Conservation (phyloP, 2,329 filamentous ascomycete genomes). For the Aureobasidium sp. region DNA sequence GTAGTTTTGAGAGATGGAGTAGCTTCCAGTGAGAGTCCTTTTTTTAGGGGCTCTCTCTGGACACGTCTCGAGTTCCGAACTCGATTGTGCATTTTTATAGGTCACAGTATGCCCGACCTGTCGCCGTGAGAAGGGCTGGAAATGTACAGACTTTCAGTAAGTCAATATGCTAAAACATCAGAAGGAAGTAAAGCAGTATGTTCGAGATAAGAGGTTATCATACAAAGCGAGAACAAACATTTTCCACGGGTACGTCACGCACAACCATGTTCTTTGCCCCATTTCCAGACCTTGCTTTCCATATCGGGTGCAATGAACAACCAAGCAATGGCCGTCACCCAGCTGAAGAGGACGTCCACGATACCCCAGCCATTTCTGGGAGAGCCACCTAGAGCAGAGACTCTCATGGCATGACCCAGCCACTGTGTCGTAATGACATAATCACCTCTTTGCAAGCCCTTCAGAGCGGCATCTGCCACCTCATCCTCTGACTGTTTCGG, state of each 20-base stretch:
- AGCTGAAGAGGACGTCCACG: constrained; percentile 46
- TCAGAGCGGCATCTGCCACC: constrained; percentile 62
- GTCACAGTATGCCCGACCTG: background rate
- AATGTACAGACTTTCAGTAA: too few relatives aligned
- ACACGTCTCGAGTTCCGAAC: background rate
- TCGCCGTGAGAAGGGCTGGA: background rate
- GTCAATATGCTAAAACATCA: too few relatives aligned
- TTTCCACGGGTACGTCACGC: background rate
- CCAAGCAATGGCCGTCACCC: constrained; percentile 46
- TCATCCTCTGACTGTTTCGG: constrained; percentile 67
- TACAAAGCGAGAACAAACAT: background rate
- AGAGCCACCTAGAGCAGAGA: constrained; percentile 42
- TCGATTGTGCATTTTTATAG: background rate
- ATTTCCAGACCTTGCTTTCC: constrained; percentile 47
- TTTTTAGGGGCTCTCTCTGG: background rate
- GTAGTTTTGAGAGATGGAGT: background rate
- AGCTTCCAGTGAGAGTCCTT: background rate
- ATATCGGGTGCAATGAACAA: constrained; percentile 50
- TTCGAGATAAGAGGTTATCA: background rate
- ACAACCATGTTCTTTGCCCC: constrained; percentile 46
- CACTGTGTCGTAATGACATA: constrained; percentile 70
- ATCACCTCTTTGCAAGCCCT: constrained; percentile 68
- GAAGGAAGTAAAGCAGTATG: background rate
- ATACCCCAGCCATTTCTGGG: constrained; percentile 43
- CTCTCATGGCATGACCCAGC: constrained; percentile 64